These are phyloP conservation scores for Periconia digitata DNA, from an alignment of 2,329 filamentous ascomycete genomes.

Conservation along the genomic window DNA sequence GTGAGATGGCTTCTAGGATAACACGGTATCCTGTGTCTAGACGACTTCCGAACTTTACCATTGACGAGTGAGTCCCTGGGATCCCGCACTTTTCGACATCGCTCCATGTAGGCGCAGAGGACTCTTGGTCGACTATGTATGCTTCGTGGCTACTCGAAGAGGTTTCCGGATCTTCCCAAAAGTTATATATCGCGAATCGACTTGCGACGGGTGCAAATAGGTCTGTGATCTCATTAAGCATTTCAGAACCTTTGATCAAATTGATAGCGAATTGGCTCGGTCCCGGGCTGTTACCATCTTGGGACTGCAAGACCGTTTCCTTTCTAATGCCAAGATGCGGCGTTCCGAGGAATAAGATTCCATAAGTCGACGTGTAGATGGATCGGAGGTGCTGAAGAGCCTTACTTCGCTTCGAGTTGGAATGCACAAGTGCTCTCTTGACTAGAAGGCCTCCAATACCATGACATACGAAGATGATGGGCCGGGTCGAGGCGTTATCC, in stretches of 20 bases:
- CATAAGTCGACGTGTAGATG: constrained; percentile 74
- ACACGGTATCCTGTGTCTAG: constrained; percentile 16
- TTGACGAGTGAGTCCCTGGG: constrained; percentile 26
- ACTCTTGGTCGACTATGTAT: constrained; percentile 26
- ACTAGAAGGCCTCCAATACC: constrained; percentile 73
- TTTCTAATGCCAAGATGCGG: constrained; percentile 19
- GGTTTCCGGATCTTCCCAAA: constrained; percentile 26
- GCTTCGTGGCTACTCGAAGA: constrained; percentile 7
- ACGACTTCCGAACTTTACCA: constrained; percentile 23
- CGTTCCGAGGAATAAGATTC: constrained; percentile 21
- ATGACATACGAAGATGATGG: constrained; percentile 77
- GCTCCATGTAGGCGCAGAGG: constrained; percentile 24
- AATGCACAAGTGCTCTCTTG: constrained; percentile 70
- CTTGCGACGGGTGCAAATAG: constrained; percentile 21
- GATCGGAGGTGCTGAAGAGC: constrained; percentile 66
- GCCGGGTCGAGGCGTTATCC: constrained; percentile 59
- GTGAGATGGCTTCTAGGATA: constrained; percentile 20
- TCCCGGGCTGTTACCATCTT: constrained; percentile 3
- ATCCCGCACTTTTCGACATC: constrained; percentile 26
- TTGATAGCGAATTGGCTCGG: constrained; percentile 19
- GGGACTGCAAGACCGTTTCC: constrained; percentile 9
- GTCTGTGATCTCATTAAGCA: constrained; percentile 21
- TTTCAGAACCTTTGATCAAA: constrained; percentile 18
- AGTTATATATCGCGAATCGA: constrained; percentile 21
- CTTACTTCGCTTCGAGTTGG: constrained; percentile 61